Evolutionary conservation across 768 basidiomycete species (phyloP), one percentile per base, ranked within the genome.

Genomic region (Sutorius australiensis): DNA sequence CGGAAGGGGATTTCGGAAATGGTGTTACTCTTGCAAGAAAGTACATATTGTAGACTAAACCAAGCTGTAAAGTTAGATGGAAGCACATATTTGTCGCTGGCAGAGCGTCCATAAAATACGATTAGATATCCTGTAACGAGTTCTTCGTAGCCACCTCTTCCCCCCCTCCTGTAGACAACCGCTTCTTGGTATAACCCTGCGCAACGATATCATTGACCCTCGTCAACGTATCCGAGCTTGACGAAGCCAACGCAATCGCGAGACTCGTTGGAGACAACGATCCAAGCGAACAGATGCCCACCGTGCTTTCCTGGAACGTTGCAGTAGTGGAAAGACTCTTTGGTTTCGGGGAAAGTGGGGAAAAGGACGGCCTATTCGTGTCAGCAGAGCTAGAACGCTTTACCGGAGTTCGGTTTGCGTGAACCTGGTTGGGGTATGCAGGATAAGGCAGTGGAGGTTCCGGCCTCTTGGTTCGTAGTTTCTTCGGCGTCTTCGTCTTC

Each of bases 191-290:
- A 67, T 75, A 72, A 7, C 76, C 70, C 49, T 54, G 61, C 19
- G 66, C 61, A 30, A 77, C 61, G 19, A 77, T 73, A 17, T 69
- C 64, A 30, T 72, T 70, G 3, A 77, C 72, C 45, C 57, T 69
- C 51, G 46, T 58, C 16, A 74, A 49, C 48, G 69, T 62, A 14
- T 65, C 67, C 32, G 32, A 41, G 42, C 61, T 69, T 30, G 64
- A 48, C n/a, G 65, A 53, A 3, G 56, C 60, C 42, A 69, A 39
- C 2, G 54, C 62, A 13, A 61, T 44, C 17, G 61, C 63, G 0
- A 67, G 56, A 38, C 57, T 58, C 17, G 59, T 66, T 6, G 59
- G 66, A 5, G 66, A 66, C 21, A 65, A 36, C 21, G 66, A 56
- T 3, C 55, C 64, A 2, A 61, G 53, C 3, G 51, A 56, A 46